Evolutionary conservation across 2,329 filamentous ascomycete species (phyloP).

Genomic region (Ophiosphaerella herpotricha): DNA sequence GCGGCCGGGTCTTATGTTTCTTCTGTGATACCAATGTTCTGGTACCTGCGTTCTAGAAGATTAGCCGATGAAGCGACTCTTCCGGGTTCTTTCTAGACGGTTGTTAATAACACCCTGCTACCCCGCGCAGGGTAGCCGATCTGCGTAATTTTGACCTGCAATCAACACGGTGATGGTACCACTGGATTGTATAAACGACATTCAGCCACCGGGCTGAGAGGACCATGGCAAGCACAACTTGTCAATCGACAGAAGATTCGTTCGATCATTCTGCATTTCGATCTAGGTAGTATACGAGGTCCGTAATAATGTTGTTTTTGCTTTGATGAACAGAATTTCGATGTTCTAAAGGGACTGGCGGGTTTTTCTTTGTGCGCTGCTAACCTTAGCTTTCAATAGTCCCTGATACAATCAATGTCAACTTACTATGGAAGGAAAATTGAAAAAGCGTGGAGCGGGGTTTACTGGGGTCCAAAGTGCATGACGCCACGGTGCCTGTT

Average conservation of each 20-base stretch:
- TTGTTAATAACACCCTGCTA: slow-evolving; percentile 2
- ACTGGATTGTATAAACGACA: slow-evolving; percentile 8
- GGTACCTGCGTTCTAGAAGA: not conserved
- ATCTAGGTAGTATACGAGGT: no score
- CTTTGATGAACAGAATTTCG: no score
- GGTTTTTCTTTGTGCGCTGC: no score
- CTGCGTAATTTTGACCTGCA: slow-evolving; percentile 2
- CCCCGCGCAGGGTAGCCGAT: slow-evolving; percentile 8
- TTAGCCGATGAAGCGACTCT: slow-evolving; percentile 1
- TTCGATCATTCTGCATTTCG: no score
- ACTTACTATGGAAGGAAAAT: no score
- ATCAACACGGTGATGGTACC: not conserved
- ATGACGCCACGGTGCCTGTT: no score
- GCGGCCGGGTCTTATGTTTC: not conserved
- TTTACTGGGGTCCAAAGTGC: no score
- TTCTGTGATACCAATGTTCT: not conserved
- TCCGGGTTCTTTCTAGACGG: not conserved
- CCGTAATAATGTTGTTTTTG: no score
- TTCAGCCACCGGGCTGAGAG: slow-evolving; percentile 14
- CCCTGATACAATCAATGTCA: no score
- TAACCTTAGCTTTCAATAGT: no score
- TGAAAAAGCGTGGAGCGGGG: no score
- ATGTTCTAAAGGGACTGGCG: no score
- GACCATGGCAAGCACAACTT: not conserved
- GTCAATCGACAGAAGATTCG: not conserved